Conservation (phyloP, 2,329 filamentous ascomycete species). For the Aureobasidium pullulans region DNA sequence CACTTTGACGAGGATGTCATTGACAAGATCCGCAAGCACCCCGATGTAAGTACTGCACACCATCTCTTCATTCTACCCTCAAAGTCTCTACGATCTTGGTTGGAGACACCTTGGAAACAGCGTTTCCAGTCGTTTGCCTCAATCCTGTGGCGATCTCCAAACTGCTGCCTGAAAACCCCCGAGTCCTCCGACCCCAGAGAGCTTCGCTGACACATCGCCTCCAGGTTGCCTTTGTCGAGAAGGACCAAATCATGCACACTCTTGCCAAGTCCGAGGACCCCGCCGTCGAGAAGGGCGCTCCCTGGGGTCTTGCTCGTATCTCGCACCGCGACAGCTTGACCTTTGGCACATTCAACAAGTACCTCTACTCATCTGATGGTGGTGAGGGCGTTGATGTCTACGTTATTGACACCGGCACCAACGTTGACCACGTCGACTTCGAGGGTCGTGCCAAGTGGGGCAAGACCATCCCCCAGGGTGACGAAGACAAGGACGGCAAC, state of each 20-base stretch:
- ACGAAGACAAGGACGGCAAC: conserved; percentile 88
- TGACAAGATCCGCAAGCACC: conserved; percentile 87
- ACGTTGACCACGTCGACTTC: conserved; percentile 89
- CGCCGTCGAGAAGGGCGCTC: conserved; percentile 79
- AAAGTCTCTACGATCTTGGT: not conserved
- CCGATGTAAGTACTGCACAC: conserved; percentile 69
- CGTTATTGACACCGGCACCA: conserved; percentile 96
- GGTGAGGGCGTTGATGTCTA: conserved; percentile 98
- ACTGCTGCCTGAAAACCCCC: not conserved
- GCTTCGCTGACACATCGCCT: conserved; percentile 13
- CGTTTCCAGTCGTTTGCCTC: not conserved
- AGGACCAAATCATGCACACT: conserved; percentile 84
- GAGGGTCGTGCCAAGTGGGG: conserved; percentile 94
- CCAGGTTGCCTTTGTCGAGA: conserved; percentile 94
- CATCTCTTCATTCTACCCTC: not conserved
- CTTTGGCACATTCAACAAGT: conserved; percentile 97
- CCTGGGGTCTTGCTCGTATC: conserved; percentile 98
- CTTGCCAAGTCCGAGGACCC: conserved; percentile 43
- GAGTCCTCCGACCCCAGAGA: not conserved
- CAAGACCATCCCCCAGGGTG: conserved; percentile 82
- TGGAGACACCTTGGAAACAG: not conserved
- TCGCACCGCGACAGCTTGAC: conserved; percentile 82
- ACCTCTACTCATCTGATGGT: conserved; percentile 80
- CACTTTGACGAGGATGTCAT: conserved; percentile 92
- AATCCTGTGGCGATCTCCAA: not conserved